Conservation (phyloP, 352 stramenopile genomes). For the Phytopythium ostracodes region DNA sequence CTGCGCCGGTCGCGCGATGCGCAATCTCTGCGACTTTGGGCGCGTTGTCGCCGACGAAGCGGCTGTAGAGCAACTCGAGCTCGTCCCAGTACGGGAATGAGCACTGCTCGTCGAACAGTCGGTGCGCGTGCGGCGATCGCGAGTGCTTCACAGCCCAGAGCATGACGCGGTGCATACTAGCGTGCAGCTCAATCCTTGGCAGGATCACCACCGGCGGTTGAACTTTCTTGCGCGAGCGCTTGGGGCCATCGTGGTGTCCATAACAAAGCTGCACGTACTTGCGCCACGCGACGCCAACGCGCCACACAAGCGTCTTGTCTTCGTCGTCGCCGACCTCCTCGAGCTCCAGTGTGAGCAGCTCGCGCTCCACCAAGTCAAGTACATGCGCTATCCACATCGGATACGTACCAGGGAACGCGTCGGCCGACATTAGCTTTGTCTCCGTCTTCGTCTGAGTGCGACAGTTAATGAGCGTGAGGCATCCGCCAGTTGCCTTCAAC, state of each 20-base stretch:
- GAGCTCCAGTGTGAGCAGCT: conserved; percentile 38
- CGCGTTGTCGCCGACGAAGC: conserved; percentile 18
- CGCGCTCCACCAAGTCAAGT: conserved; percentile 16
- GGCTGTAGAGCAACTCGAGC: conserved; percentile 41
- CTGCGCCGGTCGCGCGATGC: conserved; percentile 24
- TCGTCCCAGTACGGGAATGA: conserved; percentile 47
- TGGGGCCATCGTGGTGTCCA: not conserved
- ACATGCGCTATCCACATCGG: conserved; percentile 13
- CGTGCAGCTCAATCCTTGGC: conserved; percentile 11
- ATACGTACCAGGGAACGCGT: conserved; percentile 23
- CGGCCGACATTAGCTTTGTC: conserved; percentile 8
- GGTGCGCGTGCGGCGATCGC: conserved; percentile 2
- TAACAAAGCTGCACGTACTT: conserved; percentile 18
- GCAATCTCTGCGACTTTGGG: conserved; percentile 6
- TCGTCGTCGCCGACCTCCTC: conserved; percentile 8
- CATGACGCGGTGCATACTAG: conserved; percentile 46
- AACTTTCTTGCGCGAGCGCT: not conserved
- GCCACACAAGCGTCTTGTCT: conserved; percentile 16
- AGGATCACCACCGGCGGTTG: conserved; percentile 7
- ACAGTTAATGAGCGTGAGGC: conserved; percentile 10
- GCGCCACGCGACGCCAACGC: conserved; percentile 31
- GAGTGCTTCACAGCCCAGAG: conserved; percentile 43
- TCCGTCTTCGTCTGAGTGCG: not conserved
- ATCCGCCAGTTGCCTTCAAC: not conserved
- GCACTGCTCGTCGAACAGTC: conserved; percentile 17